These are phyloP conservation scores for Boletus huronensis DNA, from an alignment of 768 basidiomycete species.

Conservation along the genomic window DNA sequence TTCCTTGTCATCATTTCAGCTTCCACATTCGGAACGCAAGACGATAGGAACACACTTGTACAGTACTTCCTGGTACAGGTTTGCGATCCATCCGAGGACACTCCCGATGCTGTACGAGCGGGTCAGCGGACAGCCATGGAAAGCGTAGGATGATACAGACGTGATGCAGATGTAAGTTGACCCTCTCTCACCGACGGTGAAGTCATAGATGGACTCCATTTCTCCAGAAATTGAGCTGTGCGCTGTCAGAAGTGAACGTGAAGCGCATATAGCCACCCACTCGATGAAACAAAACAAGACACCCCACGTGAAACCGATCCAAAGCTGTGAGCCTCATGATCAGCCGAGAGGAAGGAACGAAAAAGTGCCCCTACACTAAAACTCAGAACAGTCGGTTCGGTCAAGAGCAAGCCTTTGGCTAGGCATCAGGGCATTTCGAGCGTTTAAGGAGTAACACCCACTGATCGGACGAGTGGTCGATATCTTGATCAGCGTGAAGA, in stretches of 20 bases:
- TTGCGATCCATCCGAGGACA: slow-evolving; percentile 44
- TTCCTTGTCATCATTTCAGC: slow-evolving; percentile 19
- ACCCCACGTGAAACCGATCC: slow-evolving; percentile 76
- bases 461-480: slow-evolving; percentile 71
- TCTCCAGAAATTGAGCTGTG: slow-evolving; percentile 53
- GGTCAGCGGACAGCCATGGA: background rate
- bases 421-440: background rate
- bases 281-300: slow-evolving; percentile 66
- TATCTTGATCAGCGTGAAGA: slow-evolving; percentile 60
- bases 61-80: slow-evolving; percentile 46
- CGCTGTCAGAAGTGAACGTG: background rate
- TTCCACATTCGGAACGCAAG: background rate
- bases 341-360: background rate
- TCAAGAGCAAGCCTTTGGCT: slow-evolving; percentile 22
- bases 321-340: slow-evolving; percentile 41
- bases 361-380: slow-evolving; percentile 54
- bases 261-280: slow-evolving; percentile 30
- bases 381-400: slow-evolving; percentile 68
- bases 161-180: slow-evolving; percentile 55
- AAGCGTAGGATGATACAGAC: slow-evolving; percentile 33
- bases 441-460: slow-evolving; percentile 37
- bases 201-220: slow-evolving; percentile 55
- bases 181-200: slow-evolving; percentile 57
- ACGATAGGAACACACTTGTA: slow-evolving; percentile 40
- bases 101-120: slow-evolving; percentile 47